phyloP scores from a whole-genome alignment of 768 basidiomycete species.

The Rhizopogon salebrosus region DNA sequence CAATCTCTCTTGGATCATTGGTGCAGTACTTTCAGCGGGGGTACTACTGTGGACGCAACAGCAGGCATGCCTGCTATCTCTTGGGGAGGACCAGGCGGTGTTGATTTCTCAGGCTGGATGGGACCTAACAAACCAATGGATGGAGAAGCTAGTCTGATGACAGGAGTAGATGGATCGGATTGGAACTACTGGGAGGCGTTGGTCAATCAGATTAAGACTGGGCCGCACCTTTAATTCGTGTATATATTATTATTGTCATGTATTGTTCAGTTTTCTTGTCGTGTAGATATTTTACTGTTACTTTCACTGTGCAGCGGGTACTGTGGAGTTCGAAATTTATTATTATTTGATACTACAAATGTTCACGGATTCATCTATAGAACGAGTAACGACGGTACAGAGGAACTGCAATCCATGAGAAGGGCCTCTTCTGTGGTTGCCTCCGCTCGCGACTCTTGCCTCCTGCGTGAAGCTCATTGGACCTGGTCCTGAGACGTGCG shows the following conservation, averaged over 20 bases:
- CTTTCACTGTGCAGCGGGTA: neutral
- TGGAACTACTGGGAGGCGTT: conserved; percentile 80
- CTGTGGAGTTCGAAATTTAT: too few relatives aligned
- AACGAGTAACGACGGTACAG: conserved; percentile 1
- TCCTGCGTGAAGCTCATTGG: neutral
- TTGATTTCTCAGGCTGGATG: conserved; percentile 58
- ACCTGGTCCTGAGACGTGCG: neutral
- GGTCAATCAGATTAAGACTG: conserved; percentile 48
- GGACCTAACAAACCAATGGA: conserved; percentile 36
- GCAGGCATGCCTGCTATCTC: conserved; percentile 43
- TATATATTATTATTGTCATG: neutral
- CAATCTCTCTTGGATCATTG: conserved; percentile 81
- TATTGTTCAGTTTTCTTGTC: conserved; percentile 7
- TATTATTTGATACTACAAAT: neutral
- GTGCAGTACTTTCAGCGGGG: conserved; percentile 75
- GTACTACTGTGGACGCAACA: conserved; percentile 43
- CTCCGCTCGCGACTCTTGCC: neutral
- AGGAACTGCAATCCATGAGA: neutral
- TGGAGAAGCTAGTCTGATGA: conserved; percentile 40
- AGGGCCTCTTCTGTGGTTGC: neutral
- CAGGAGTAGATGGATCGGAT: conserved; percentile 58
- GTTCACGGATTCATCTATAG: neutral
- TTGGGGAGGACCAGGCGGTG: conserved; percentile 55
- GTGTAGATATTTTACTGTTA: conserved; percentile 5
- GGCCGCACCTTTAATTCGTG: conserved; percentile 23